Base-by-base conservation (phyloP, 495 filamentous ascomycete species). In the Aspergillus indologenus region DNA sequence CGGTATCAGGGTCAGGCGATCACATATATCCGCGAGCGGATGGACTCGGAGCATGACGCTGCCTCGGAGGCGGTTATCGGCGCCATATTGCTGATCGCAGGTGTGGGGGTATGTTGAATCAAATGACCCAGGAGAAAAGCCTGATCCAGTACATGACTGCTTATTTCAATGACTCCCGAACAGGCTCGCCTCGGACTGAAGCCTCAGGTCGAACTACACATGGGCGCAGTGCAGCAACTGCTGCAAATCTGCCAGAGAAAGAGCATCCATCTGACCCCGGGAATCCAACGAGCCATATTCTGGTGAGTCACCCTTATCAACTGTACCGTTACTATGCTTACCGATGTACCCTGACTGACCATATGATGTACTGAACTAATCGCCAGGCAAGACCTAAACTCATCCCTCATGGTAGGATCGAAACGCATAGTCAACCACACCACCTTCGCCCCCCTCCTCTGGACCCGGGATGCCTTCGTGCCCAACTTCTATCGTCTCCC, bases 261-360 rank as follows among this genome's bases (percentile, higher is more conserved):
- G 26, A 60, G 62, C 44, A 49, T 72, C 2, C 65, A 68, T 63
- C 48, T 75, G 4, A 72, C 57, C 40, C 66, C 66, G 34, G 68
- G 70, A 3, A 75, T 75, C 47, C 73, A 75, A 50, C 70, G 73
- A 47, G 73, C 73, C 47, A 71, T 75, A 20, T 75, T 75, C 55
- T 75, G 73, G 73, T 75, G 23, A 61, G 70, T 26, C 14, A 59
- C 44, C 11, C 0, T 44, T n/a, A 5, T 14, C 9, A 14, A 21
- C 5, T 19, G 46, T 40, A 40, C n/a, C 18, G 14, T 18, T 5
- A 0, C 9, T 45, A 21, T 54, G 42, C 61, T 42, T 15, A 40
- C 53, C 26, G 61, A 40, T 42, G 9, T 18, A 23, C 18, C 15
- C 7, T 22, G 19, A 8, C 21, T 0, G 5, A 29, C 26, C 26